A percentile compares a stretch with the other conserved stretches of the same genome.
Evolutionary conservation across 768 basidiomycete species (phyloP).

Genomic region (Leccinellum albellum): DNA sequence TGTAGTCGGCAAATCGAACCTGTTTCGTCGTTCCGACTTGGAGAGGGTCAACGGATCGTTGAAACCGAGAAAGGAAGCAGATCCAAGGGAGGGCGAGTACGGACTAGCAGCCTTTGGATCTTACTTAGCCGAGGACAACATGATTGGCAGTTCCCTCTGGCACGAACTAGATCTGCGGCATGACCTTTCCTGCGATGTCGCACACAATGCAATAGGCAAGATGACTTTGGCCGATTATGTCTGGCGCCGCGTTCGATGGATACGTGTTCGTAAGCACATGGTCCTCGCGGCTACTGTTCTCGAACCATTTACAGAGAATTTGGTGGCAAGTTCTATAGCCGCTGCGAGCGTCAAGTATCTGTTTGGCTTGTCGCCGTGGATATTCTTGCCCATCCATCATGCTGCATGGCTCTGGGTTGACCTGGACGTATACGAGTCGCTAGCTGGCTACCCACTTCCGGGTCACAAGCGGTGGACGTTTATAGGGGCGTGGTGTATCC

Average conservation of each 20-base stretch:
- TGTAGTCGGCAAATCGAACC: constrained; percentile 93
- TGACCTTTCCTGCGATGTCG: constrained; percentile 87
- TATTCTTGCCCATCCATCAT: constrained; percentile 60
- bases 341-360: constrained; percentile 51
- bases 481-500: constrained; percentile 68
- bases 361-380: constrained; percentile 47
- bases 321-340: constrained; percentile 66
- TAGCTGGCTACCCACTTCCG: constrained; percentile 63
- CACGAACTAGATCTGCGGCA: constrained; percentile 88
- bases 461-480: constrained; percentile 52
- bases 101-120: constrained; percentile 82
- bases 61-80: constrained; percentile 37
- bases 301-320: constrained; percentile 90
- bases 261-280: constrained; percentile 95
- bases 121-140: constrained; percentile 96
- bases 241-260: constrained; percentile 90
- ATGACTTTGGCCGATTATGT: constrained; percentile 86
- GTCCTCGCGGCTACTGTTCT: constrained; percentile 77
- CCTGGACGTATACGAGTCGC: constrained; percentile 73
- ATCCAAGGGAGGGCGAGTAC: constrained; percentile 20
- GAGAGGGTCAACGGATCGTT: constrained; percentile 68
- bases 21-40: constrained; percentile 88
- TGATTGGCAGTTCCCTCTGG: constrained; percentile 91
- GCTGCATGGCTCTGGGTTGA: constrained; percentile 74
- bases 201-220: constrained; percentile 81